These are phyloP conservation scores for Ustilago nuda DNA, from an alignment of 1,284 basidiomycete species.

Conservation along the genomic window DNA sequence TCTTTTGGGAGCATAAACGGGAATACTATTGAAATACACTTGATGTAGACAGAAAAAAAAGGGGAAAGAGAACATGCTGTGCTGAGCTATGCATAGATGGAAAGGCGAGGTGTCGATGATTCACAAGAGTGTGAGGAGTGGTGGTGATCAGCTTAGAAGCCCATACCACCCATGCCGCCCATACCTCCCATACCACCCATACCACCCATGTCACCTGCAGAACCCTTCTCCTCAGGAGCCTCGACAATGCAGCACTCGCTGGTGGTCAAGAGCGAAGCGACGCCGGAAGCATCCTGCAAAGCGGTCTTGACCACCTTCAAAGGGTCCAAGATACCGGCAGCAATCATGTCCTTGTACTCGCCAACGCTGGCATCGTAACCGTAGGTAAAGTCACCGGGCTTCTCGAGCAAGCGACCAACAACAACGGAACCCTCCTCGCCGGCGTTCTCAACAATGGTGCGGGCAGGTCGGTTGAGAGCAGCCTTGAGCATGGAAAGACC, in stretches of 20 bases:
- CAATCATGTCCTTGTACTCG: conserved; percentile 94
- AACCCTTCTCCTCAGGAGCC: conserved; percentile 83
- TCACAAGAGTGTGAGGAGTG: background rate
- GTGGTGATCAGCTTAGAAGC: conserved; percentile 48
- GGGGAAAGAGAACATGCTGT: background rate
- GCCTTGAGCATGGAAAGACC: conserved; percentile 93
- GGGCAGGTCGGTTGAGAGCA: conserved; percentile 81
- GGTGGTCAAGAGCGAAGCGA: conserved; percentile 90
- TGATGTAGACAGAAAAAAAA: conserved; percentile 2
- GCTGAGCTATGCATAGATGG: conserved; percentile 10
- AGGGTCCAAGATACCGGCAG: conserved; percentile 84
- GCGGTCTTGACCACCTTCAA: conserved; percentile 68
- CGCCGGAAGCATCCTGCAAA: conserved; percentile 70
- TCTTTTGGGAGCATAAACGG: conserved; percentile 8
- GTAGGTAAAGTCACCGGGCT: conserved; percentile 65
- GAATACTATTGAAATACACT: conserved; percentile 53
- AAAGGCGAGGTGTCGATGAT: background rate
- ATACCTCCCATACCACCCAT: conserved; percentile 70
- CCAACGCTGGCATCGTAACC: conserved; percentile 93
- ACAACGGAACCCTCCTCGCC: conserved; percentile 95
- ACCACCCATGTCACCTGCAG: conserved; percentile 70
- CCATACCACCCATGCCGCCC: conserved; percentile 69
- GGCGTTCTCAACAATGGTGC: conserved; percentile 92
- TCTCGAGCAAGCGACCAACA: conserved; percentile 76
- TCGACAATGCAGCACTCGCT: conserved; percentile 94